Base-by-base conservation (phyloP, 139 green algal species). In the Volvox reticuliferus region DNA sequence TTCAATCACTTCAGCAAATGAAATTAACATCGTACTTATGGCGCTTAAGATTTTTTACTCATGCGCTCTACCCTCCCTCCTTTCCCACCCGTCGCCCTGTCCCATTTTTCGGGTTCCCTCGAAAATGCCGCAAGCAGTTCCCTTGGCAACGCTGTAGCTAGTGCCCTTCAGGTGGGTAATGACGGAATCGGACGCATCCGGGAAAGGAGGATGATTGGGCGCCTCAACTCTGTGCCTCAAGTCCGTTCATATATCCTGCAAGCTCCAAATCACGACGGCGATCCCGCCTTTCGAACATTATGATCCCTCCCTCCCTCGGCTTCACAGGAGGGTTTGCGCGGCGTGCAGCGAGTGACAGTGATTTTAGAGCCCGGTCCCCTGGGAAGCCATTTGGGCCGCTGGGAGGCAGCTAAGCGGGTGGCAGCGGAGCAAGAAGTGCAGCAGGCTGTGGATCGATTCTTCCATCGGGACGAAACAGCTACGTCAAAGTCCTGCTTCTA, bases 341-440 rank as follows among this genome's bases (percentile, higher is more conserved):
- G 85, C 26, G 85, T 89, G 85, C 85, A 89, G 44, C 69, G 44
- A 16, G 71, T 89, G 69, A 30, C 55, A 37, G 71, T 75, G 13
- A 37, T 89, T 67, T 30, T 82, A 68, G 26, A 89, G 85, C 85
- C 85, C 12, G 85, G 85, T 12, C 85, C 85, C 35, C 85, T 89
- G 44, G 69, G 71, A 12, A 71, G 69, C 69, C 30, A 32, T n/a
- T 69, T 89, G 68, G 44, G 71, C n/a, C 85, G 85, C 37, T 89
- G 85, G 85, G 85, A 89, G 85, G 2, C 21, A 20, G 69, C 71
- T 19, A 55, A 37, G 44, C 69, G 73, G 69, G 69, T 28, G 17
- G 18, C 69, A 9, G 85, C 85, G n/a, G 85, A 82, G 85, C 20
- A 28, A 37, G 69, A 71, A 50, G 85, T 89, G 37, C 69, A 33